A percentile compares a stretch with the other conserved stretches of the same genome.
These are phyloP conservation scores for Inonotus obliquus DNA, from an alignment of 1,284 basidiomycete species.

Conservation along the genomic window DNA sequence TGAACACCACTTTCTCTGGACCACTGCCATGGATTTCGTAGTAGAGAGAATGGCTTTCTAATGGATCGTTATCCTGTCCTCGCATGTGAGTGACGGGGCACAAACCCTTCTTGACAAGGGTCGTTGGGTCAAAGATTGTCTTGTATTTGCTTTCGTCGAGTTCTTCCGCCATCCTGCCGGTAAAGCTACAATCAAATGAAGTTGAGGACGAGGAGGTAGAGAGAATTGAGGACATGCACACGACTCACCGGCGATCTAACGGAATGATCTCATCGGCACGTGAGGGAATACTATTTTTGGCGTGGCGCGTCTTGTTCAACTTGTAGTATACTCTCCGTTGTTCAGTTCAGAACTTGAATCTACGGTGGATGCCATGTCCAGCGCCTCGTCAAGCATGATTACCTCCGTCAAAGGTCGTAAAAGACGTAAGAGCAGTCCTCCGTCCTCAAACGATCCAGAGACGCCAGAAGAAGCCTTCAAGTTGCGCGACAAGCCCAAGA, in stretches of 20 bases:
- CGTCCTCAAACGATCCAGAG: not conserved
- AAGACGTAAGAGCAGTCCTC: not conserved
- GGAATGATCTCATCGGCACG: not conserved
- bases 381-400: not conserved
- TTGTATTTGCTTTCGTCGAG: conserved; percentile 12
- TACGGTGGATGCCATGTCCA: not conserved
- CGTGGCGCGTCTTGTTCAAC: too few species aligned
- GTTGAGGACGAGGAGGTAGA: not conserved
- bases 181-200: not conserved
- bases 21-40: conserved; percentile 71
- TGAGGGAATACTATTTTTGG: not conserved
- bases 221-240: not conserved
- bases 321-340: too few species aligned
- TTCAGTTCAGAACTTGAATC: not conserved
- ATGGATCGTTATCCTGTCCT: conserved; percentile 38
- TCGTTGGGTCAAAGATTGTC: conserved; percentile 51
- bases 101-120: conserved; percentile 61
- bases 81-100: conserved; percentile 63
- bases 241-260: not conserved
- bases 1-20: conserved; percentile 59
- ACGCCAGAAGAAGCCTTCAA: not conserved
- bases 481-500: not conserved
- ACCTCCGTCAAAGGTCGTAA: not conserved
- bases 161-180: not conserved
- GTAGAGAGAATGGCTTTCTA: conserved; percentile 70